Evolutionary conservation across 768 basidiomycete genomes (phyloP).

Genomic region (Termitomyces sp.): DNA sequence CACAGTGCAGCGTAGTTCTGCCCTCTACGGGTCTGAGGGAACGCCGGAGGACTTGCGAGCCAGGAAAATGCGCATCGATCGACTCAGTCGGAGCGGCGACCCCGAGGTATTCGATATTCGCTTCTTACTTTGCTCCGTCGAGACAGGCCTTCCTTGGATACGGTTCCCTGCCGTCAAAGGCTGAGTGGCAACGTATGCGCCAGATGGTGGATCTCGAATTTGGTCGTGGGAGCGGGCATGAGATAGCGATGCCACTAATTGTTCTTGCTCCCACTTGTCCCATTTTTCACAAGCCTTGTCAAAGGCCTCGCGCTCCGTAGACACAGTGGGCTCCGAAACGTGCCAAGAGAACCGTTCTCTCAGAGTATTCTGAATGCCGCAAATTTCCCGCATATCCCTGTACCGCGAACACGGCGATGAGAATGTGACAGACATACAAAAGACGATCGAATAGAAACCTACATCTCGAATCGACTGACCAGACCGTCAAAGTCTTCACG

Average conservation of each 20-base stretch:
- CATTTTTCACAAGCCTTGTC: slow-evolving; percentile 53
- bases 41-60: slow-evolving; percentile 45
- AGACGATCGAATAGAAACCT: no score
- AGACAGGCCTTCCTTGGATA: background rate
- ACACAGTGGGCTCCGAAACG: slow-evolving; percentile 30
- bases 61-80: slow-evolving; percentile 47
- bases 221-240: background rate
- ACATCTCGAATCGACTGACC: slow-evolving; percentile 57
- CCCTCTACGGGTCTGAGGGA: background rate
- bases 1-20: background rate
- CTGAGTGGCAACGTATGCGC: background rate
- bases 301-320: slow-evolving; percentile 50
- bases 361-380: slow-evolving; percentile 38
- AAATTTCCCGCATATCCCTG: slow-evolving; percentile 66
- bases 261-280: slow-evolving; percentile 40
- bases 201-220: background rate
- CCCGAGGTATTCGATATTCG: slow-evolving; percentile 9
- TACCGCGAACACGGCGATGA: background rate
- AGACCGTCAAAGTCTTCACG: slow-evolving; percentile 60
- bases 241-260: slow-evolving; percentile 8
- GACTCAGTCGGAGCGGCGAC: slow-evolving; percentile 35
- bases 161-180: background rate
- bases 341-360: slow-evolving; percentile 47
- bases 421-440: background rate
- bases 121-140: slow-evolving; percentile 5